These are phyloP conservation scores for Penicillium goetzii DNA, from an alignment of 495 filamentous ascomycete species.

Conservation along the genomic window DNA sequence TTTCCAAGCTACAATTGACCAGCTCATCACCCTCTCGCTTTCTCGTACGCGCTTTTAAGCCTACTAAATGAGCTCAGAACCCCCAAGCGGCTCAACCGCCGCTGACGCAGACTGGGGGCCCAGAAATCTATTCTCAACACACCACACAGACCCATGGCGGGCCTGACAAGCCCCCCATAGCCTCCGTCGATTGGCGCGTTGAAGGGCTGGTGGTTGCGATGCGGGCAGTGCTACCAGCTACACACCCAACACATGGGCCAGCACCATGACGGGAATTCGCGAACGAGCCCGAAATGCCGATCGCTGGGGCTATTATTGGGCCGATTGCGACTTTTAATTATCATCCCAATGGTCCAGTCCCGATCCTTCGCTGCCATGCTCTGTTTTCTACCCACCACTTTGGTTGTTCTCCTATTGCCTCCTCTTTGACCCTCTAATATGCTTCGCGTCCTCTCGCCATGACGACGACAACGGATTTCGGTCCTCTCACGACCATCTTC, in stretches of 20 bases:
- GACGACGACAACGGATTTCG: slow-evolving; percentile 15
- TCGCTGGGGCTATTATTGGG: slow-evolving; percentile 1
- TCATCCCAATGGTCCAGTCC: not conserved
- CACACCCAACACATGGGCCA: not conserved
- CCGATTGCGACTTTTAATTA: not conserved
- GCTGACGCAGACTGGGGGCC: not conserved
- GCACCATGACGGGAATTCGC: not conserved
- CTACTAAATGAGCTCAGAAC: not conserved
- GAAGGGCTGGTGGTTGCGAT: not conserved
- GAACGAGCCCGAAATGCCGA: slow-evolving; percentile 1
- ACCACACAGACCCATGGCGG: slow-evolving; percentile 4
- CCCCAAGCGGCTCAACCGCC: not conserved
- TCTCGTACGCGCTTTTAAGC: not conserved
- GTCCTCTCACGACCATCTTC: slow-evolving; percentile 19
- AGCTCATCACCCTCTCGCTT: not conserved
- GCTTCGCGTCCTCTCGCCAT: not conserved
- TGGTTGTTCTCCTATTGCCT: not conserved
- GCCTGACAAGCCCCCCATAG: not conserved
- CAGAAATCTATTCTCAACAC: not conserved
- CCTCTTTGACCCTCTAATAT: not conserved
- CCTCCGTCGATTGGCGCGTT: not conserved
- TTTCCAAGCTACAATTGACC: not conserved
- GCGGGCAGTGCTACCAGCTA: not conserved
- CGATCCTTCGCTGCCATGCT: not conserved
- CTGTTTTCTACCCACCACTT: not conserved